Conservation (phyloP, 495 filamentous ascomycete genomes). For the Lophiostoma macrostomum region DNA sequence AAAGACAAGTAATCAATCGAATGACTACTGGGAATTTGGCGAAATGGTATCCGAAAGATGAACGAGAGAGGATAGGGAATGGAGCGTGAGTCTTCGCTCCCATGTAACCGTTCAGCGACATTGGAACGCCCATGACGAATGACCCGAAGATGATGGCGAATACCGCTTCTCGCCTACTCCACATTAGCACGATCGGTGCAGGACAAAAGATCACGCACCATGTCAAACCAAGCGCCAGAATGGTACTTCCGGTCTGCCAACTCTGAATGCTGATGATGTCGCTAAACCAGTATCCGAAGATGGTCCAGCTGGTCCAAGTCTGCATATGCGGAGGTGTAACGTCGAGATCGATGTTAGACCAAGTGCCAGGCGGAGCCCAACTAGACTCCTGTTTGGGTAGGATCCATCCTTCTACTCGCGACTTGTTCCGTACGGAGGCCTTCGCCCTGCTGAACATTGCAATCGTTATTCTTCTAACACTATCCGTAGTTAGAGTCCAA, state of each 20-base stretch:
- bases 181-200: slow-evolving; percentile 41
- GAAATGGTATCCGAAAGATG: slow-evolving; percentile 38
- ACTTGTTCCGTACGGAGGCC: too few relatives aligned
- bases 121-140: slow-evolving; percentile 44
- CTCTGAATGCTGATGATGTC: slow-evolving; percentile 42
- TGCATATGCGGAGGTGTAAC: slow-evolving; percentile 44
- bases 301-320: slow-evolving; percentile 45
- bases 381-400: slow-evolving; percentile 40
- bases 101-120: slow-evolving; percentile 49
- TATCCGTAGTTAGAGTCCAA: too few relatives aligned
- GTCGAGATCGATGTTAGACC: slow-evolving; percentile 49
- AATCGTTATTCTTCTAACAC: too few relatives aligned
- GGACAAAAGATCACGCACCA: slow-evolving; percentile 48
- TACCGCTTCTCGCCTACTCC: too few relatives aligned
- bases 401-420: slow-evolving; percentile 48
- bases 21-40: slow-evolving; percentile 47
- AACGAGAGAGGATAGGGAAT: slow-evolving; percentile 44
- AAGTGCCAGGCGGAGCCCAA: slow-evolving; percentile 41
- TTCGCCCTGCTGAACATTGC: too few relatives aligned
- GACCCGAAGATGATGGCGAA: slow-evolving; percentile 39
- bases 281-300: slow-evolving; percentile 50
- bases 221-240: slow-evolving; percentile 51
- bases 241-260: slow-evolving; percentile 60
- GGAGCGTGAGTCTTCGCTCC: slow-evolving; percentile 48
- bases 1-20: slow-evolving; percentile 46